Evolutionary conservation across 2,329 filamentous ascomycete species (phyloP).

Genomic region (Mycocentrospora acerina): DNA sequence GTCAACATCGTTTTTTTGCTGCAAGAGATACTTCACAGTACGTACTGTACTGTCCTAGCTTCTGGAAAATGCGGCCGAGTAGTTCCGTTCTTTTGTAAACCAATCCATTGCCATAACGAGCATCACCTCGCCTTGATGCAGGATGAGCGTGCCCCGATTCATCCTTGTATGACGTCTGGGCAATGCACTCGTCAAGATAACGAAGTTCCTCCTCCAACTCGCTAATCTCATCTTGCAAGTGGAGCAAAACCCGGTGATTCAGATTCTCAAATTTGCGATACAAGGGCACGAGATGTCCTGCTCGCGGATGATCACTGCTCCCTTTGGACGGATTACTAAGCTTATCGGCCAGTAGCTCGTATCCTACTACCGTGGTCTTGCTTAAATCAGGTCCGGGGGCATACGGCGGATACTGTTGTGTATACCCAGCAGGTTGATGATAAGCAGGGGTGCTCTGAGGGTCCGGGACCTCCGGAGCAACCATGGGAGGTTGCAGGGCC

Average conservation of each 20-base stretch:
- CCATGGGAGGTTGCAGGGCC: slow-evolving; percentile 23
- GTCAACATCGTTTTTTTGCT: slow-evolving; percentile 12
- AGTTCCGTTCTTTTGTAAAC: slow-evolving; percentile 63
- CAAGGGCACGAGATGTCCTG: slow-evolving; percentile 55
- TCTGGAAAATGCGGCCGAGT: slow-evolving; percentile 64
- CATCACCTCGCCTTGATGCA: slow-evolving; percentile 62
- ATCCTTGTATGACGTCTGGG: slow-evolving; percentile 38
- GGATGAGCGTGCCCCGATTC: slow-evolving; percentile 44
- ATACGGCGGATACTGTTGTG: slow-evolving; percentile 29
- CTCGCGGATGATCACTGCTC: slow-evolving; percentile 16
- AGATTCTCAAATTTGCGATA: slow-evolving; percentile 82
- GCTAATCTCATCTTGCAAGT: slow-evolving; percentile 81
- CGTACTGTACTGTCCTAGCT: slow-evolving; percentile 68
- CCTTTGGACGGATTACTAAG: slow-evolving; percentile 31
- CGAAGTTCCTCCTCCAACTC: slow-evolving; percentile 79
- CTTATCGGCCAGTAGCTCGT: slow-evolving; percentile 42
- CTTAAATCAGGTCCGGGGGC: slow-evolving; percentile 22
- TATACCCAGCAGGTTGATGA: no score
- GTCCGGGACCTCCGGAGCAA: slow-evolving; percentile 18
- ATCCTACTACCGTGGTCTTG: slow-evolving; percentile 37
- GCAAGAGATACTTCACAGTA: neutral
- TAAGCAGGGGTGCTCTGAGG: slow-evolving; percentile 23
- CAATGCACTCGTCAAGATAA: slow-evolving; percentile 64
- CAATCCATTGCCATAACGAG: slow-evolving; percentile 56
- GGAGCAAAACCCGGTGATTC: slow-evolving; percentile 78